Base-by-base conservation (phyloP, 495 filamentous ascomycete species). In the Podospora comata region DNA sequence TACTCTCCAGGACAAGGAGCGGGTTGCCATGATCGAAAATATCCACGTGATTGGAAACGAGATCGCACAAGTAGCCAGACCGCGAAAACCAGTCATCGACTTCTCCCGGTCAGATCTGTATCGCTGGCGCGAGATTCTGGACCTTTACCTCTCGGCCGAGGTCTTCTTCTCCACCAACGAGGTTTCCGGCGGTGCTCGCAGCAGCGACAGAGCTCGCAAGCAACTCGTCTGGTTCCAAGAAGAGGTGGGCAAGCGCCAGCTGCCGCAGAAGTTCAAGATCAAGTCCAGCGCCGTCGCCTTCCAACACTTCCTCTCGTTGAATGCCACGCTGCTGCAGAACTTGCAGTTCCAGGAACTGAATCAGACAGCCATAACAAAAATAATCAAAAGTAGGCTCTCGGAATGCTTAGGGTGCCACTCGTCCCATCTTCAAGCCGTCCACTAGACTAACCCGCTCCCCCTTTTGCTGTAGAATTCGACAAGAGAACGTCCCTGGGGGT, bases 311-410 rank as follows among this genome's bases (percentile, higher is more conserved):
- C 73, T 92, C 58, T 69, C 78, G 19, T 80, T 92, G 69, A 93
- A 93, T 75, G 78, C 83, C 27, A 81, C 84, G 39, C 79, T 93
- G 23, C 76, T 93, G 54, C 84, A 84, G 53, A 86, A 88, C 61
- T 81, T 93, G 66, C 85, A 85, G 70, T 93, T 92, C 69, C 90
- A 91, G 67, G 89, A 90, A 70, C 85, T 92, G 54, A 93, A 93
- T 70, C 82, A 84, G 62, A 81, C 80, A 19, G 91, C 91, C 0
- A 84, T 92, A 72, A 80, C 75, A 20, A 93, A 93, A 76, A 93
- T 93, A 30, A 79, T 93, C 71, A 93, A 93, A 77, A 93, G 89
- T 90, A 70, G 83, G 75, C 18, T 9, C 15, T 5, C 23, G 23
- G 15, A 39, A 30, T 63, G 61, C 23, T 7, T 65, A 39, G 34